Evolutionary conservation across 2,329 filamentous ascomycete species (phyloP).

Genomic region (Diatrype stigma): DNA sequence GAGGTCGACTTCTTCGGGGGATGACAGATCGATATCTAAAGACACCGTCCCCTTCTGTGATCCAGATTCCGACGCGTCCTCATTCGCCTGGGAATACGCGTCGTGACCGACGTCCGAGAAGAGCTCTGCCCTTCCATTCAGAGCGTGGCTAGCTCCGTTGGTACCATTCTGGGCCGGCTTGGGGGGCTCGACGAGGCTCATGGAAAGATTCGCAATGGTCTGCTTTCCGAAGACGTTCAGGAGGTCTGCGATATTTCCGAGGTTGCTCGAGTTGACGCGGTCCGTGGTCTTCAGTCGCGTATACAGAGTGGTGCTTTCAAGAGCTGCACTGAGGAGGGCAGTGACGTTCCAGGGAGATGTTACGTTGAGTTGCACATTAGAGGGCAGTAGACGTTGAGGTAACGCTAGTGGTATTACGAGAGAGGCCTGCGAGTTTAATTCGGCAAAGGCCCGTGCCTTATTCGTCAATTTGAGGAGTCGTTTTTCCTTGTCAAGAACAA

Average conservation of each 20-base stretch:
- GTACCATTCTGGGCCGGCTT: slow-evolving; percentile 19
- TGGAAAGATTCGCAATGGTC: slow-evolving; percentile 69
- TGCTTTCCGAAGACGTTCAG: slow-evolving; percentile 76
- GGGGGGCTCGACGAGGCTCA: slow-evolving; percentile 50
- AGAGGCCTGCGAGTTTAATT: slow-evolving; percentile 67
- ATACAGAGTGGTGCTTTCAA: slow-evolving; percentile 77
- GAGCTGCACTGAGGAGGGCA: slow-evolving; percentile 67
- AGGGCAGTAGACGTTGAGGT: slow-evolving; percentile 52
- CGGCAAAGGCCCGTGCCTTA: slow-evolving; percentile 65
- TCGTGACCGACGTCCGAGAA: slow-evolving; percentile 19
- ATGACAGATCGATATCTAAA: slow-evolving; percentile 38
- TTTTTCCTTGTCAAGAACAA: slow-evolving; percentile 45
- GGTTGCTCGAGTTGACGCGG: slow-evolving; percentile 40
- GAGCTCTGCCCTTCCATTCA: slow-evolving; percentile 25
- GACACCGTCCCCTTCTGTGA: slow-evolving; percentile 26
- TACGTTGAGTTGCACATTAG: slow-evolving; percentile 55
- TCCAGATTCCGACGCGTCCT: slow-evolving; percentile 19
- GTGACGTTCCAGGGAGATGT: slow-evolving; percentile 75
- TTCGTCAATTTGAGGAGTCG: slow-evolving; percentile 66
- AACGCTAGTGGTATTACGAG: slow-evolving; percentile 73
- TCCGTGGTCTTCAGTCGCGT: slow-evolving; percentile 58
- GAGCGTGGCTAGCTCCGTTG: slow-evolving; percentile 3
- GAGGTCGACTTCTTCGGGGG: slow-evolving; percentile 32
- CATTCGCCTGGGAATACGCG: slow-evolving; percentile 25
- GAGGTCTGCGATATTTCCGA: slow-evolving; percentile 61